Base-by-base conservation (phyloP, 179 eudicot genomes). In the Patellifolia procumbens region DNA sequence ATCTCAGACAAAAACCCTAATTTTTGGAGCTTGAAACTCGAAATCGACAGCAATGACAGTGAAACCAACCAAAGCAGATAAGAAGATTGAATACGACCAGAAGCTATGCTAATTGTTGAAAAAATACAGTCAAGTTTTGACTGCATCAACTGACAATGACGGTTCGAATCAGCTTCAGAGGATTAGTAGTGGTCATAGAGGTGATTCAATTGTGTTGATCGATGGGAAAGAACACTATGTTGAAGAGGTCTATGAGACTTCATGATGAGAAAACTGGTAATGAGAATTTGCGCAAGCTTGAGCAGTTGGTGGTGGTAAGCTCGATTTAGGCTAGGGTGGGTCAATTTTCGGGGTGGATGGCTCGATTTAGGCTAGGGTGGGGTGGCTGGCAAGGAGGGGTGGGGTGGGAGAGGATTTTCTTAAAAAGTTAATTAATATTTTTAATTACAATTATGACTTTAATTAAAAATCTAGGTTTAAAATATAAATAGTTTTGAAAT, bases 171-270 rank as follows among this genome's bases (percentile, higher is more conserved):
- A 92, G 83, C 72, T 92, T 4, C 96, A 92, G 83, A 79, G 75
- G 56, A 92, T 92, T 9, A 73, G 97, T 2, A 71, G 75, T 39
- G 97, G 97, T 58, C 74, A 89, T 0, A 81, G 97, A 1, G 97
- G 96, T 8, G 90, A 92, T 16, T 91, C 96, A 0, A 81, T 89
- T 46, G 89, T 92, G 6, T 80, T 92, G 28, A n/a, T n/a, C n/a
- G n/a, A 92, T 92, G 97, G 97, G 97, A 17, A 92, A 92, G 85
- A 92, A 92, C 70, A 92, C 97, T 35, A 92, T 92, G 97, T 91
- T 92, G 97, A 92, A 92, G 86, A 78, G 97, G 67, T 83, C 90
- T 1, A 81, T 92, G 28, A 77, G 88, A 68, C 81, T 88, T 16
- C 92, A 92, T 77, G 82, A 96, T 55, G 93, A 92, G 62, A 88